Evolutionary conservation across 2,329 filamentous ascomycete genomes (phyloP).

Genomic region (Aspergillus sp.): DNA sequence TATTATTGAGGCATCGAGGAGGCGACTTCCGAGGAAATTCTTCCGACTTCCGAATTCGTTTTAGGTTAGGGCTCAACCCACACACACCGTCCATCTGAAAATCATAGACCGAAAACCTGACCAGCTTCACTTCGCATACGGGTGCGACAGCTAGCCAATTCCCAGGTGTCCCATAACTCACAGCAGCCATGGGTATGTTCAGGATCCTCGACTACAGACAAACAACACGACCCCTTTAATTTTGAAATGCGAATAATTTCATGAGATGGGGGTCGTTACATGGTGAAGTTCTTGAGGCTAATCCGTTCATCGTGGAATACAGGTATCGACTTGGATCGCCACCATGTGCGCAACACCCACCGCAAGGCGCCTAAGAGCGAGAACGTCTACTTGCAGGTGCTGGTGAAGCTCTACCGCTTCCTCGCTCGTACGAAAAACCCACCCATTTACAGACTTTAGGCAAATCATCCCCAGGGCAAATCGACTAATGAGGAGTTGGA

Average conservation of each 20-base stretch:
- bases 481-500: slow-evolving; percentile 17
- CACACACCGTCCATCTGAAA: slow-evolving; percentile 41
- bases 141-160: slow-evolving; percentile 42
- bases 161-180: slow-evolving; percentile 37
- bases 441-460: slow-evolving; percentile 7
- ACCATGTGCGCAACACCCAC: slow-evolving; percentile 67
- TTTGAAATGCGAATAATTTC: neutral
- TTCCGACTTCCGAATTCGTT: slow-evolving; percentile 15
- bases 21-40: slow-evolving; percentile 1
- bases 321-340: slow-evolving; percentile 59
- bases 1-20: neutral
- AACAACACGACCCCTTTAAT: neutral
- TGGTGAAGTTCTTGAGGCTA: slow-evolving; percentile 7
- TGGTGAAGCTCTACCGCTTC: slow-evolving; percentile 99
- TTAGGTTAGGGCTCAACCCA: slow-evolving; percentile 46
- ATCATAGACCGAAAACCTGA: slow-evolving; percentile 39
- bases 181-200: slow-evolving; percentile 46
- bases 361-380: slow-evolving; percentile 96
- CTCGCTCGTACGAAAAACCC: slow-evolving; percentile 66
- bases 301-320: slow-evolving; percentile 9
- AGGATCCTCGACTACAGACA: slow-evolving; percentile 1
- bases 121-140: slow-evolving; percentile 32
- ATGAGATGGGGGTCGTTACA: neutral
- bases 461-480: neutral
- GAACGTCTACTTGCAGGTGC: slow-evolving; percentile 94